Evolutionary conservation across 352 stramenopile species (phyloP), one percentile per base, ranked within the genome.

Genomic region (Pythium scleroteichum): DNA sequence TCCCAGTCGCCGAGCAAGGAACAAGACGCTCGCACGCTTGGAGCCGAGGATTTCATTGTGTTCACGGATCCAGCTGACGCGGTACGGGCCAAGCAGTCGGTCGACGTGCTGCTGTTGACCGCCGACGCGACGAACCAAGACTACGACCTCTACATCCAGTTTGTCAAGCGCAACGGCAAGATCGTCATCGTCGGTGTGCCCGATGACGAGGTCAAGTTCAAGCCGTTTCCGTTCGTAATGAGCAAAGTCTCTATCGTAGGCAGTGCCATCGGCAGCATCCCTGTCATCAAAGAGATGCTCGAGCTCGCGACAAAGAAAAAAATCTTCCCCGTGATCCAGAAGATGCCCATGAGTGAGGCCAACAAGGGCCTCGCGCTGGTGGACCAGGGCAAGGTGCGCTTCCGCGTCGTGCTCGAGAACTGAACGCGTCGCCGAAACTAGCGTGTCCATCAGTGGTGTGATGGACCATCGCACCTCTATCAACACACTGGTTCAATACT

Each of bases 161-260:
- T 33, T 76, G 65, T 40, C 16, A 52, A 72, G 23, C 32, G 64
- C 35, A 23, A 46, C 12, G 60, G 60, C 22, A 68, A 26, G n/a
- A 44, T 69, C 51, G 69, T 72, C 50, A 72, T 75, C 64, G 59
- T 73, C 2, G 50, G 64, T 4, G 6, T 73, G 3, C 68, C 64
- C 4, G 55, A 68, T 40, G 40, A 47, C 14, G 20, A 47, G 5
- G 17, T 47, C 40, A 23, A 24, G 40, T 47, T 47, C 17, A 24
- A 19, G 14, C 40, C 40, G 17, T 19, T 19, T 16, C 17, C 17
- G 17, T 47, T 92, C 40, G 75, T 88, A 62, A 66, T 74, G 51
- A 77, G 69, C 42, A 68, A 81, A 58, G 41, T 75, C 39, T 64
- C 10, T 10, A 35, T 35, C 29, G 29, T 35, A 5, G 29, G 29